Conservation (phyloP, 129 eudicot species). For the Logfia minima region DNA sequence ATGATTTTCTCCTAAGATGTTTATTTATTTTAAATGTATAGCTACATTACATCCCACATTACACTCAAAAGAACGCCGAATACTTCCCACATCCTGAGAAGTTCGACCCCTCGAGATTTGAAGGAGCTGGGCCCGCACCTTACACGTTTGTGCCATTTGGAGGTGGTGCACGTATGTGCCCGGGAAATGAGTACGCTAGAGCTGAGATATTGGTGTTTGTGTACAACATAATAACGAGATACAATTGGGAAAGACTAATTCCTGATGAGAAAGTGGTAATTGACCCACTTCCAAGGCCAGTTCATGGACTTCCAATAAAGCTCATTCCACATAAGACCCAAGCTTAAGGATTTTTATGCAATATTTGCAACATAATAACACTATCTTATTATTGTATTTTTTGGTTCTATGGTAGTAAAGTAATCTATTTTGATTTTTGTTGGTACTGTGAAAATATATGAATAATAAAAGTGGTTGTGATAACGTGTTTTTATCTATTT, state of each 20-base stretch:
- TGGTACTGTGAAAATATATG: slow-evolving; percentile 13
- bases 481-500: neutral
- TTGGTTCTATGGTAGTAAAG: neutral
- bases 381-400: neutral
- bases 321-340: slow-evolving; percentile 38
- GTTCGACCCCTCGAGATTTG: slow-evolving; percentile 45
- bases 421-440: neutral
- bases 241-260: slow-evolving; percentile 38
- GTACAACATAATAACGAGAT: slow-evolving; percentile 40
- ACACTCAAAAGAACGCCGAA: slow-evolving; percentile 40
- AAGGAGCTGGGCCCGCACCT: slow-evolving; percentile 42
- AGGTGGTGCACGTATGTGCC: slow-evolving; percentile 46
- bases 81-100: slow-evolving; percentile 42
- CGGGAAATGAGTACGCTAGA: slow-evolving; percentile 40
- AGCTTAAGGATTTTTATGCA: slow-evolving; percentile 3
- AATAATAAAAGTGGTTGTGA: slow-evolving; percentile 4
- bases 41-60: slow-evolving; percentile 48
- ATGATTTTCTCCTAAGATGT: slow-evolving; percentile 12
- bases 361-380: slow-evolving; percentile 11
- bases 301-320: slow-evolving; percentile 44
- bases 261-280: slow-evolving; percentile 44
- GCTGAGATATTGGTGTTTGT: slow-evolving; percentile 43
- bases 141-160: slow-evolving; percentile 46
- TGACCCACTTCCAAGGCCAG: slow-evolving; percentile 47
- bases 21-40: neutral